Percentiles rank a stretch among this genome's conserved stretches.
Conservation (phyloP, 768 basidiomycete genomes). For the Scleroderma bovista region DNA sequence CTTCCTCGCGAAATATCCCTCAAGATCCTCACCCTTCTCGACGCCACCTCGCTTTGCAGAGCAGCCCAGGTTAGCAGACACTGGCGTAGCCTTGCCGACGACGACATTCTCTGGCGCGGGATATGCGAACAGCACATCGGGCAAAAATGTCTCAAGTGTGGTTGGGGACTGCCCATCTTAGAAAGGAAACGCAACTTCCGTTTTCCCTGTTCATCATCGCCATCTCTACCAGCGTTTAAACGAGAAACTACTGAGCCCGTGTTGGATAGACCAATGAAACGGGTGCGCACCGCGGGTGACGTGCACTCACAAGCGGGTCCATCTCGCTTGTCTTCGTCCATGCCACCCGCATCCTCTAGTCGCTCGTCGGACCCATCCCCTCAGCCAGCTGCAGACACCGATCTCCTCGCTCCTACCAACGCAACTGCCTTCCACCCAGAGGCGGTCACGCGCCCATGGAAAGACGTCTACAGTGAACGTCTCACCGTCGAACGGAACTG, state of each 20-base stretch:
- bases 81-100: constrained; percentile 90
- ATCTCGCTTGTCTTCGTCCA: constrained; percentile 11
- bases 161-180: constrained; percentile 92
- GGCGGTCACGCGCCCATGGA: constrained; percentile 85
- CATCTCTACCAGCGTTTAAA: constrained; percentile 29
- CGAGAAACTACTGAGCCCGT: constrained; percentile 28
- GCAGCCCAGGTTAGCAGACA: constrained; percentile 84
- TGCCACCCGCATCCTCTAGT: constrained; percentile 6
- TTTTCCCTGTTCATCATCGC: constrained; percentile 31
- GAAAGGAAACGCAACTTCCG: constrained; percentile 60
- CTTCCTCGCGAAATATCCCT: constrained; percentile 88
- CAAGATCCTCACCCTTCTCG: constrained; percentile 82
- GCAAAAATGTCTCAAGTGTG: constrained; percentile 92
- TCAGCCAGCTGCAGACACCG: constrained; percentile 15
- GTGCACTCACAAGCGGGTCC: neutral
- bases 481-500: constrained; percentile 95
- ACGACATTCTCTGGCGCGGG: constrained; percentile 89
- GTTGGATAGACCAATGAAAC: constrained; percentile 42
- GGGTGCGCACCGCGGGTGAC: constrained; percentile 31
- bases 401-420: constrained; percentile 27
- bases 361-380: constrained; percentile 1
- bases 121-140: constrained; percentile 99
- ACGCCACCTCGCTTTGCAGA: constrained; percentile 88
- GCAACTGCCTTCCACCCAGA: constrained; percentile 9
- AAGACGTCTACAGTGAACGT: constrained; percentile 97